Evolutionary conservation across 2,329 filamentous ascomycete species (phyloP).

Genomic region (Pestalotiopsis sp.): DNA sequence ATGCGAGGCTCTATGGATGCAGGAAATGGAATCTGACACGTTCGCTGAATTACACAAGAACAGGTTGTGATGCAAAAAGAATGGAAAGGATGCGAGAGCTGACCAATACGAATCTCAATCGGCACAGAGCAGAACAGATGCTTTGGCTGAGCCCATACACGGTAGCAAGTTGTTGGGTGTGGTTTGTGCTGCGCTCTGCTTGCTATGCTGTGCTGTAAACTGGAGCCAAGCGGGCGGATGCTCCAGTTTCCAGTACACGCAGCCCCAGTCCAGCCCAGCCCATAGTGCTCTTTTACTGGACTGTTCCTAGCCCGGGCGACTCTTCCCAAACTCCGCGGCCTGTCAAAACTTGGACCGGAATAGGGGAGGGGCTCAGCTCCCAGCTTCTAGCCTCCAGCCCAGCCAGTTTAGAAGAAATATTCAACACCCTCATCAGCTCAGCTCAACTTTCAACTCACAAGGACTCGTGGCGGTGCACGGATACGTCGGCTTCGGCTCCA

Average conservation of each 20-base stretch:
- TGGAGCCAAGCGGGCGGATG: background rate
- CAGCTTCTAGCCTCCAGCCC: background rate
- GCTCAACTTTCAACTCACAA: background rate
- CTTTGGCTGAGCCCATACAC: background rate
- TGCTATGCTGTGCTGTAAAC: background rate
- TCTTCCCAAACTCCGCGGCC: background rate
- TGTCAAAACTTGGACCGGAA: background rate
- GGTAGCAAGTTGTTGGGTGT: background rate
- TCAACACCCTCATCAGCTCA: background rate
- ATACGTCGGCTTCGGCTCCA: background rate
- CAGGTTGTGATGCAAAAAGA: background rate
- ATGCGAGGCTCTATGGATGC: background rate
- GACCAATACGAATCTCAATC: background rate
- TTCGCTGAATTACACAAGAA: background rate
- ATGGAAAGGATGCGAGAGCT: background rate
- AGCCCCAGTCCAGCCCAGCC: background rate
- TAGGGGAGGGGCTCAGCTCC: slow-evolving; percentile 8
- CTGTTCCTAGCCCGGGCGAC: background rate
- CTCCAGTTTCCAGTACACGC: background rate
- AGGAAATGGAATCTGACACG: background rate
- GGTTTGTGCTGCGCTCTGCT: background rate
- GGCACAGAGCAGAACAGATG: background rate
- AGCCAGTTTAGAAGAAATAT: background rate
- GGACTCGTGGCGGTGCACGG: slow-evolving; percentile 2
- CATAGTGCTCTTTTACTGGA: background rate